Percentiles rank a stretch among this genome's conserved stretches.
Conservation (phyloP, 1,284 basidiomycete genomes). For the Laetiporus sulphureus region DNA sequence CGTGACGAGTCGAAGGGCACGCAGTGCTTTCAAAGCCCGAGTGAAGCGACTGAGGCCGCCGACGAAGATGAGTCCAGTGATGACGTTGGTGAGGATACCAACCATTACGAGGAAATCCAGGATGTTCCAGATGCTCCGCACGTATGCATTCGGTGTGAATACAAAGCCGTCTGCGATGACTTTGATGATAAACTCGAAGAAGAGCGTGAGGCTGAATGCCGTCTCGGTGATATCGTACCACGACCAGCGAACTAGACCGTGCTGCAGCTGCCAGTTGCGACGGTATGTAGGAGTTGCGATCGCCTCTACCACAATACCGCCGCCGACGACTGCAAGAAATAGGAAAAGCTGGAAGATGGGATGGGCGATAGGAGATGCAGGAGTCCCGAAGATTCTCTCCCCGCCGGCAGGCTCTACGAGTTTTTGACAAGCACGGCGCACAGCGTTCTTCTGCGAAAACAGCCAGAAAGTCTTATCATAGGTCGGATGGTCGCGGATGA, state of each 20-base stretch:
- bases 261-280: constrained; percentile 56
- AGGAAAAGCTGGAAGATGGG: constrained; percentile 74
- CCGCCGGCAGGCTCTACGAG: constrained; percentile 81
- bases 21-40: constrained; percentile 83
- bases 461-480: constrained; percentile 92
- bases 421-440: constrained; percentile 80
- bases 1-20: constrained; percentile 88
- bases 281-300: constrained; percentile 88
- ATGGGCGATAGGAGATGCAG: constrained; percentile 61
- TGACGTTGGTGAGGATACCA: constrained; percentile 79
- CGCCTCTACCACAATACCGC: constrained; percentile 79
- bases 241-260: constrained; percentile 59
- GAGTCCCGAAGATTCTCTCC: constrained; percentile 76
- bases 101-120: constrained; percentile 86
- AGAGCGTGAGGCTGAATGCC: constrained; percentile 69
- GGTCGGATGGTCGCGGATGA: constrained; percentile 84
- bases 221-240: constrained; percentile 91
- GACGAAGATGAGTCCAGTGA: constrained; percentile 72
- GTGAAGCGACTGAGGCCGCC: constrained; percentile 81
- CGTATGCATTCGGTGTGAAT: constrained; percentile 92
- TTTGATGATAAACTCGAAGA: constrained; percentile 88
- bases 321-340: constrained; percentile 75
- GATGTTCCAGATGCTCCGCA: constrained; percentile 89
- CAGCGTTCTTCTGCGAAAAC: constrained; percentile 74
- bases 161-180: constrained; percentile 89